phyloP scores from a whole-genome alignment of 2,329 filamentous ascomycete species.

The Colletotrichum orbiculare region DNA sequence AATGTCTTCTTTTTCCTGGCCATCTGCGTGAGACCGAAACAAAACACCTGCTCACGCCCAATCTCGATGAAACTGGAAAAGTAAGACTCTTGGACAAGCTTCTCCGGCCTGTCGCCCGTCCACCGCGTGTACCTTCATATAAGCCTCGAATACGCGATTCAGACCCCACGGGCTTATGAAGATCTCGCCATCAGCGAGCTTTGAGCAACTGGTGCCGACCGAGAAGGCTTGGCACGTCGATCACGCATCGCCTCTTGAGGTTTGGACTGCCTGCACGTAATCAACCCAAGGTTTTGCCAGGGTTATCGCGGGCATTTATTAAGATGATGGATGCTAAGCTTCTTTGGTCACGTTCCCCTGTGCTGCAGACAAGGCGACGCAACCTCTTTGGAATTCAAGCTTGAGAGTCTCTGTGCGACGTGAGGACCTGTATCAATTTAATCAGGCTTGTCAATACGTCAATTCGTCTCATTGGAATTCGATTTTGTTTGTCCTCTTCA shows the following conservation, averaged over 20 bases:
- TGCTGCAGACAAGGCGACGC: too few species aligned
- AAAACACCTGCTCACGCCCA: not conserved
- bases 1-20: too few species aligned
- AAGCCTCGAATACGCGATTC: not conserved
- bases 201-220: slow-evolving; percentile 2
- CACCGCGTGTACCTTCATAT: slow-evolving; percentile 5
- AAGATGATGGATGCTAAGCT: not conserved
- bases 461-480: too few species aligned
- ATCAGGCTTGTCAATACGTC: too few species aligned
- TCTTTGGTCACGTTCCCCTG: too few species aligned
- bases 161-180: slow-evolving; percentile 6
- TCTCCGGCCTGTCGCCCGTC: not conserved
- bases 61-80: slow-evolving; percentile 14
- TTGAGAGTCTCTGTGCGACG: too few species aligned
- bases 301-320: not conserved
- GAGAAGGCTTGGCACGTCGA: slow-evolving; percentile 17
- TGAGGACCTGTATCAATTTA: too few species aligned
- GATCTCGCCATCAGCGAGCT: slow-evolving; percentile 13
- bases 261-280: slow-evolving; percentile 10
- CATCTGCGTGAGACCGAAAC: too few species aligned
- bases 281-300: slow-evolving; percentile 6
- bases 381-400: too few species aligned
- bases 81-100: too few species aligned
- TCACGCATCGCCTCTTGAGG: slow-evolving; percentile 1
- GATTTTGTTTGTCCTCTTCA: too few species aligned